Percentiles rank a stretch among this genome's conserved stretches.
phyloP scores from a whole-genome alignment of 2,329 filamentous ascomycete genomes.

The Zasmidium citrigriseum region DNA sequence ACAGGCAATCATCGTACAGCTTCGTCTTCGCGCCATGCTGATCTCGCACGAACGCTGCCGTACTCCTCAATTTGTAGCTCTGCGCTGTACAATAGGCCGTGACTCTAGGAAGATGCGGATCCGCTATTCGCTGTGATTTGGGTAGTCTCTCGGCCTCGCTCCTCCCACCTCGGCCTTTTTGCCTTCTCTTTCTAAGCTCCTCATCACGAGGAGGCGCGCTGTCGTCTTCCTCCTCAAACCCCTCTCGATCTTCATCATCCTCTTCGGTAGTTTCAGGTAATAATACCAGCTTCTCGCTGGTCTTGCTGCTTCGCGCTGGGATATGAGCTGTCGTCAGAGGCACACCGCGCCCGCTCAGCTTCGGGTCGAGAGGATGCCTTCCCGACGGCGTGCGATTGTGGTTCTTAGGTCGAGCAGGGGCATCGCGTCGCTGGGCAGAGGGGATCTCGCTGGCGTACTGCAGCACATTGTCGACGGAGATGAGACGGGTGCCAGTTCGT shows the following conservation, averaged over 20 bases:
- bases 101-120: slow-evolving; percentile 73
- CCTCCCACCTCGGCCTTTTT: slow-evolving; percentile 66
- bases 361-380: slow-evolving; percentile 55
- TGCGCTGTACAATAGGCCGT: slow-evolving; percentile 97
- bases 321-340: slow-evolving; percentile 50
- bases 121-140: slow-evolving; percentile 79
- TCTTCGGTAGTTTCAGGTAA: slow-evolving; percentile 75
- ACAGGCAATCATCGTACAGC: slow-evolving; percentile 95
- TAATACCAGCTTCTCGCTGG: slow-evolving; percentile 94
- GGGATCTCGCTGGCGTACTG: slow-evolving; percentile 94
- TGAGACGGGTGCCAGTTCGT: slow-evolving; percentile 62
- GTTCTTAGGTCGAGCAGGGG: slow-evolving; percentile 56
- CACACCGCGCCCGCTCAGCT: slow-evolving; percentile 56
- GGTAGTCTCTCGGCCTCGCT: slow-evolving; percentile 92
- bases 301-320: slow-evolving; percentile 86
- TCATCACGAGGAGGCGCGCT: slow-evolving; percentile 65
- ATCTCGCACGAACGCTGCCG: slow-evolving; percentile 85
- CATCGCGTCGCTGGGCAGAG: slow-evolving; percentile 82
- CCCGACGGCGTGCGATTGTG: slow-evolving; percentile 52
- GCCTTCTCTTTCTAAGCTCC: slow-evolving; percentile 65
- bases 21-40: slow-evolving; percentile 91
- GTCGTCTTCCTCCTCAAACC: slow-evolving; percentile 56
- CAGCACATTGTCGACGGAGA: slow-evolving; percentile 90
- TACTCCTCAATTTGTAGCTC: slow-evolving; percentile 83
- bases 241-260: slow-evolving; percentile 50